Conservation (phyloP, 768 basidiomycete genomes). For the Leccinum longicurvipes region DNA sequence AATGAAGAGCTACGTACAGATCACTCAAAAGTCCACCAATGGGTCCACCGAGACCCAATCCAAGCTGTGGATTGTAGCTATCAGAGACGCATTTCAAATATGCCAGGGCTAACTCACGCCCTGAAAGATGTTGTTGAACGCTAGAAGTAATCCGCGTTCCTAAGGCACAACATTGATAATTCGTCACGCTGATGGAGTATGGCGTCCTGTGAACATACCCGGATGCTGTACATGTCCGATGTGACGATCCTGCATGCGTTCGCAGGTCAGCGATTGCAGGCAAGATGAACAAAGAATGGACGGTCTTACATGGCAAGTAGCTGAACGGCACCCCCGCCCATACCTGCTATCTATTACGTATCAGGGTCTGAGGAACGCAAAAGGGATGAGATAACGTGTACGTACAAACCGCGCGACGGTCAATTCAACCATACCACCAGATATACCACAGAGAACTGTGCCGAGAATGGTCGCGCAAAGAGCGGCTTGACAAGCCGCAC, state of each 20-base stretch:
- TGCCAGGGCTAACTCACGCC: constrained; percentile 9
- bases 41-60: constrained; percentile 23
- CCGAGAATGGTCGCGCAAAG: constrained; percentile 58
- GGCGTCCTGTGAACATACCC: constrained; percentile 2
- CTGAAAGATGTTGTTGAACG: constrained; percentile 35
- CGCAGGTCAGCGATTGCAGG: background rate
- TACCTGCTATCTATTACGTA: constrained; percentile 16
- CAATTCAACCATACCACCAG: constrained; percentile 62
- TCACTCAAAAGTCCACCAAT: constrained; percentile 21
- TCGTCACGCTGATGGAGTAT: background rate
- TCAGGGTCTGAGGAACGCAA: background rate
- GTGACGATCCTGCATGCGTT: constrained; percentile 17
- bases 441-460: constrained; percentile 62
- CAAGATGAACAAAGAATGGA: background rate
- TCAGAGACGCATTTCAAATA: background rate
- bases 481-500: constrained; percentile 63
- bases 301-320: constrained; percentile 19
- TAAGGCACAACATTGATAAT: background rate
- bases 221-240: constrained; percentile 20
- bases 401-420: constrained; percentile 69
- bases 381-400: constrained; percentile 1
- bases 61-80: constrained; percentile 10
- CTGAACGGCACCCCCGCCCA: constrained; percentile 21
- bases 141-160: constrained; percentile 35
- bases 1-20: constrained; percentile 7